A percentile compares a stretch with the other conserved stretches of the same genome.
phyloP scores from a whole-genome alignment of 495 filamentous ascomycete genomes.

The Arthonia radiata region DNA sequence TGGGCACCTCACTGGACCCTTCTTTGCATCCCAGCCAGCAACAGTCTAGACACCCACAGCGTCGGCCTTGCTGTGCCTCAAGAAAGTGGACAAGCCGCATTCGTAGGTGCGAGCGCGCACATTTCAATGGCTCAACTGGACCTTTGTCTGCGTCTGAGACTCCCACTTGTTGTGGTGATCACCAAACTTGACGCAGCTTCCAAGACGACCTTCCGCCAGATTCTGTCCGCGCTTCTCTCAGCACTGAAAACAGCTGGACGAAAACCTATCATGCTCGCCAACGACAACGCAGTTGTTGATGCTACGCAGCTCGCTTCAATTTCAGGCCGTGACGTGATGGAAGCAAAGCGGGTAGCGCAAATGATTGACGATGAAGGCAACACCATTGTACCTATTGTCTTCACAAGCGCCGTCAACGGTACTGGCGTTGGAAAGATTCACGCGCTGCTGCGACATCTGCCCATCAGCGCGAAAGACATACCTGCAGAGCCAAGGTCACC shows the following conservation, averaged over 20 bases:
- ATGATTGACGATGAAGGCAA: slow-evolving; percentile 14
- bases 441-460: slow-evolving; percentile 52
- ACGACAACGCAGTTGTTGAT: slow-evolving; percentile 5
- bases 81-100: slow-evolving; percentile 13
- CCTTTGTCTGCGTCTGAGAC: slow-evolving; percentile 52
- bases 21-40: slow-evolving; percentile 68
- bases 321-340: slow-evolving; percentile 4
- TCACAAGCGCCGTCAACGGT: slow-evolving; percentile 72
- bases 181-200: slow-evolving; percentile 81
- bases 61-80: slow-evolving; percentile 9
- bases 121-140: slow-evolving; percentile 61
- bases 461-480: slow-evolving; percentile 11
- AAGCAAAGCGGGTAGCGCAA: slow-evolving; percentile 22
- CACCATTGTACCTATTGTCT: slow-evolving; percentile 49
- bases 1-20: slow-evolving; percentile 92
- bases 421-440: slow-evolving; percentile 61
- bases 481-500: background rate
- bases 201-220: slow-evolving; percentile 36
- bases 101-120: slow-evolving; percentile 34
- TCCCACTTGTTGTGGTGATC: slow-evolving; percentile 56
- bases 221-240: slow-evolving; percentile 48
- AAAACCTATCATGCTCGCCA: slow-evolving; percentile 42
- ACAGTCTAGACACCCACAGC: slow-evolving; percentile 24
- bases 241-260: slow-evolving; percentile 49
- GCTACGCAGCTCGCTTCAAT: slow-evolving; percentile 9